phyloP scores from a whole-genome alignment of 768 basidiomycete genomes.

The Phlebiopsis flavidoalba region DNA sequence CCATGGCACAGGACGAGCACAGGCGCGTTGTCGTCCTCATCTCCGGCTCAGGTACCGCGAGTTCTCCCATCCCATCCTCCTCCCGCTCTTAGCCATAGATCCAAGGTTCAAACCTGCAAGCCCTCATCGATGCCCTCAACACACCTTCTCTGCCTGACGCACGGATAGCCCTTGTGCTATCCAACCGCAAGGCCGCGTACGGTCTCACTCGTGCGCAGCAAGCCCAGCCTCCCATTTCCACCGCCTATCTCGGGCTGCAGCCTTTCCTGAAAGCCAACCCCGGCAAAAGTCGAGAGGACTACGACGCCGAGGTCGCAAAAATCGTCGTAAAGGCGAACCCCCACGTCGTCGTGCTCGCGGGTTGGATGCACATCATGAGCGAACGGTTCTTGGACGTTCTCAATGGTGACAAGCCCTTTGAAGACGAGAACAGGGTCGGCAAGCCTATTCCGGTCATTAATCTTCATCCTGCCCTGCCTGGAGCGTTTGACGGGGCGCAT shows the following conservation, averaged over 20 bases:
- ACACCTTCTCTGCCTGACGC: constrained; percentile 70
- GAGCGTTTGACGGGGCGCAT: constrained; percentile 93
- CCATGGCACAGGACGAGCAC: constrained; percentile 11
- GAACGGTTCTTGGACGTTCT: constrained; percentile 73
- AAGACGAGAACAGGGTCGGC: constrained; percentile 28
- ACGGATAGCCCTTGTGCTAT: constrained; percentile 76
- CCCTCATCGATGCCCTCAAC: constrained; percentile 83
- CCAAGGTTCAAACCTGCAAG: constrained; percentile 92
- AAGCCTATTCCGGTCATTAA: constrained; percentile 82
- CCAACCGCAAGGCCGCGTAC: constrained; percentile 88
- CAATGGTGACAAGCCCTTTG: constrained; percentile 33
- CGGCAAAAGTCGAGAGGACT: constrained; percentile 72
- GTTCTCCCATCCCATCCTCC: not conserved
- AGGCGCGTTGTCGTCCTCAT: constrained; percentile 53
- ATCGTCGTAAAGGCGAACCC: constrained; percentile 60
- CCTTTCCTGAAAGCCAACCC: constrained; percentile 74
- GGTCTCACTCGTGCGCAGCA: constrained; percentile 77
- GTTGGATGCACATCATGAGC: constrained; percentile 97
- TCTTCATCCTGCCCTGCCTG: constrained; percentile 92
- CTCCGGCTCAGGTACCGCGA: constrained; percentile 52
- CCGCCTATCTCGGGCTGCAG: constrained; percentile 77
- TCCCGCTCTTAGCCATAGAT: not conserved
- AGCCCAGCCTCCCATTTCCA: constrained; percentile 74
- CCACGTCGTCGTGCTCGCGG: constrained; percentile 90
- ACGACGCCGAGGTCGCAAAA: constrained; percentile 76